Evolutionary conservation across 2,329 filamentous ascomycete genomes (phyloP), one percentile per base, ranked within the genome.

Genomic region (Orbilia quercus): DNA sequence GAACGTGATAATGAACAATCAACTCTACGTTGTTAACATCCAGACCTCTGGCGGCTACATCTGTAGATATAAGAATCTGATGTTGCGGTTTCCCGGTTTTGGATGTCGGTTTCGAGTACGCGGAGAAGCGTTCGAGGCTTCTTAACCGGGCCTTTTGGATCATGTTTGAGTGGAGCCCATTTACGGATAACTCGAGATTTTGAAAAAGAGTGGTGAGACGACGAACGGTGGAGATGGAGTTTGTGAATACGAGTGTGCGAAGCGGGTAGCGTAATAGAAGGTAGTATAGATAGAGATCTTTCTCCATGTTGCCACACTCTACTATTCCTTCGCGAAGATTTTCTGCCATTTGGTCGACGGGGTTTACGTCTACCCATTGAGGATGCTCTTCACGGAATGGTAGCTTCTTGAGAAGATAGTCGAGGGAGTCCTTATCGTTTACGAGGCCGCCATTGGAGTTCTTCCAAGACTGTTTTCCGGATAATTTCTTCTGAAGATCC

Each of bases 1-100:
- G 95, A 0, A 97, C 89, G 80, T 99, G 94, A 82, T 99, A 99
- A 82, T 99, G 95, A 16, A 99, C 83, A 14, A 99, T 90, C 12
- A 96, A 85, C 77, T 97, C 90, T 50, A 98, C 92, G 34, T 89
- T 88, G 48, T 91, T 90, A 77, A 99, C 97, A 80, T 99, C 95
- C 51, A 99, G 88, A 81, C 95, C 95, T 74, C 94, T 89, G 7
- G 94, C 92, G 1, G 94, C 94, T 23, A 97, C 93, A 79, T 98
- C 94, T 0, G 95, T 98, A 2, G 95, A 92, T 16, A 99, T 86
- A 1, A 98, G 86, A 48, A 98, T 90, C 1, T 89, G 86, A 28
- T 84, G 82, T 50, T 86, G 83, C 22, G 54, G 59, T 28, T 74
- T 60, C 14, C 63, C 63, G 12, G 51, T 47, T 16, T 63, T 66